Evolutionary conservation across 345 rosid species (phyloP).

Genomic region (Hibiscus trionum): DNA sequence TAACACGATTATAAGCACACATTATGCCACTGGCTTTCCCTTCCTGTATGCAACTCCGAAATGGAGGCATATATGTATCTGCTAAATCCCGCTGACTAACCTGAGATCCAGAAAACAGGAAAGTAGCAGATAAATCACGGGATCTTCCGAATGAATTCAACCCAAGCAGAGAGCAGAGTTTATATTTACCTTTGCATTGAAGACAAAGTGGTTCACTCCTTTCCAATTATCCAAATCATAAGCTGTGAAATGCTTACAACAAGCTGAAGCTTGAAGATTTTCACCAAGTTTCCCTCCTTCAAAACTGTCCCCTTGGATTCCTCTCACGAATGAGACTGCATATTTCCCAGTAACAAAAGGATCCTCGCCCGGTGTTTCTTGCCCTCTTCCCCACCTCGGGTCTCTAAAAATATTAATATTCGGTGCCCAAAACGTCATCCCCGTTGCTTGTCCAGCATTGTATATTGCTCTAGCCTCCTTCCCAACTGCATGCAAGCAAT

Average conservation of each 20-base stretch:
- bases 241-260: conserved; percentile 90
- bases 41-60: conserved; percentile 8
- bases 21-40: conserved; percentile 17
- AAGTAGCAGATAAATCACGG: background rate
- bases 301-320: conserved; percentile 59
- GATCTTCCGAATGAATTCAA: background rate
- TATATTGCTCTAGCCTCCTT: conserved; percentile 63
- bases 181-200: conserved; percentile 12
- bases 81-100: conserved; percentile 12
- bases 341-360: conserved; percentile 53
- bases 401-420: conserved; percentile 72
- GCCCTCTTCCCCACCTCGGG: conserved; percentile 93
- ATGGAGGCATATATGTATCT: conserved; percentile 41
- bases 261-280: conserved; percentile 61
- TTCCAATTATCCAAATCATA: conserved; percentile 89
- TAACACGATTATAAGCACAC: conserved; percentile 41
- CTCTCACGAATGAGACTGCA: conserved; percentile 65
- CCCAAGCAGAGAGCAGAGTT: background rate
- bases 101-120: conserved; percentile 6
- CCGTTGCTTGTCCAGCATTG: conserved; percentile 55
- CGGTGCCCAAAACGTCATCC: conserved; percentile 91
- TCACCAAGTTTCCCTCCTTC: conserved; percentile 33
- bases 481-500: conserved; percentile 36
- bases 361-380: conserved; percentile 73
- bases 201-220: conserved; percentile 55